Evolutionary conservation across 1,284 basidiomycete species (phyloP).

Genomic region (Rhodofomes roseus): DNA sequence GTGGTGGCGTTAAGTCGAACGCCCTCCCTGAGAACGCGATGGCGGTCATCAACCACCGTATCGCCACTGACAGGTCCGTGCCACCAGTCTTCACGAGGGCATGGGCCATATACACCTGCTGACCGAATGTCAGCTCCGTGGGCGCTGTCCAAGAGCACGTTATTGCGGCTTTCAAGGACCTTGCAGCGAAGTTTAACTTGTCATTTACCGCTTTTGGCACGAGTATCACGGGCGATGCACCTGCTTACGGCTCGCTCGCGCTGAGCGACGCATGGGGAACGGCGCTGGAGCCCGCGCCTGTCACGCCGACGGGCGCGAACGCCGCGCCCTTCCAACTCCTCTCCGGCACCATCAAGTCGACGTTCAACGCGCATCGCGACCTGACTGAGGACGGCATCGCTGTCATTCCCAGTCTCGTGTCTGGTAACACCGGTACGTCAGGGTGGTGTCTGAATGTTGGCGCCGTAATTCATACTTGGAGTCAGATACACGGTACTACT

Average conservation of each 20-base stretch:
- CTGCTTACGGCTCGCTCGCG: slow-evolving; percentile 34
- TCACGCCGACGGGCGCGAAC: slow-evolving; percentile 41
- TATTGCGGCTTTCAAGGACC: slow-evolving; percentile 34
- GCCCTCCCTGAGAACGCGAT: slow-evolving; percentile 53
- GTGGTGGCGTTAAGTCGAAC: slow-evolving; percentile 61
- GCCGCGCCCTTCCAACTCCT: slow-evolving; percentile 46
- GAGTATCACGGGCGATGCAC: slow-evolving; percentile 22
- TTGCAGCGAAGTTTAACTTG: slow-evolving; percentile 44
- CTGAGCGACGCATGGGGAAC: slow-evolving; percentile 41
- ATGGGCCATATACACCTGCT: slow-evolving; percentile 22
- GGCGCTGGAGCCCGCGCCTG: slow-evolving; percentile 52
- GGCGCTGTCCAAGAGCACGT: slow-evolving; percentile 39
- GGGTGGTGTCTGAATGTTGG: neutral
- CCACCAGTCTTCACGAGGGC: neutral
- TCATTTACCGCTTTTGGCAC: slow-evolving; percentile 42
- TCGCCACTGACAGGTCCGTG: slow-evolving; percentile 41
- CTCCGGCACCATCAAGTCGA: slow-evolving; percentile 46
- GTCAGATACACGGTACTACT: slow-evolving; percentile 44
- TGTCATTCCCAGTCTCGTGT: slow-evolving; percentile 50
- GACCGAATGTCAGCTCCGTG: slow-evolving; percentile 36
- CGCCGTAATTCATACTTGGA: neutral
- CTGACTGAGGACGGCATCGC: slow-evolving; percentile 26
- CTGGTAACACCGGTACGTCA: slow-evolving; percentile 39
- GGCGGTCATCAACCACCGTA: slow-evolving; percentile 52
- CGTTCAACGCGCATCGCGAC: slow-evolving; percentile 35